A percentile compares a stretch with the other conserved stretches of the same genome.
Conservation (phyloP, 2,329 filamentous ascomycete species). For the Sarocladiaceae sp. region DNA sequence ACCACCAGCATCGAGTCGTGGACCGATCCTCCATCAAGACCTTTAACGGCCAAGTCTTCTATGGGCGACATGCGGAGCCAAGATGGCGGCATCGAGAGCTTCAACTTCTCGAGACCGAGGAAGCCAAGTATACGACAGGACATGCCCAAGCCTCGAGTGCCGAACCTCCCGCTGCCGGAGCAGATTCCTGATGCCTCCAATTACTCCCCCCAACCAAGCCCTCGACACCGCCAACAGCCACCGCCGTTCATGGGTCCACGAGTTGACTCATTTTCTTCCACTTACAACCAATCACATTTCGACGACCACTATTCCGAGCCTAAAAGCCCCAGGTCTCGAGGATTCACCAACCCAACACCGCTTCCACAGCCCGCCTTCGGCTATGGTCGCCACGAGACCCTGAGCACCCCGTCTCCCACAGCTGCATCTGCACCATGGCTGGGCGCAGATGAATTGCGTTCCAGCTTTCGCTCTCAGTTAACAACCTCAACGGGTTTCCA, state of each 20-base stretch:
- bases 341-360: not conserved
- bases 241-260: not conserved
- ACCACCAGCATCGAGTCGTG: not conserved
- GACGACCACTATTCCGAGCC: slow-evolving; percentile 36
- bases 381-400: not conserved
- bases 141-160: slow-evolving; percentile 24
- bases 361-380: slow-evolving; percentile 11
- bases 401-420: slow-evolving; percentile 20
- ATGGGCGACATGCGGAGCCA: slow-evolving; percentile 29
- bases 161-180: slow-evolving; percentile 22
- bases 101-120: slow-evolving; percentile 59
- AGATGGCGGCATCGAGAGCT: slow-evolving; percentile 46
- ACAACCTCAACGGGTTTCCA: slow-evolving; percentile 55
- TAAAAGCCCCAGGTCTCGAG: slow-evolving; percentile 22
- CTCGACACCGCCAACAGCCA: slow-evolving; percentile 7
- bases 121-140: slow-evolving; percentile 49
- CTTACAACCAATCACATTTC: slow-evolving; percentile 36
- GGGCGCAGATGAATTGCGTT: slow-evolving; percentile 47
- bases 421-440: slow-evolving; percentile 37
- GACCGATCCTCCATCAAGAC: slow-evolving; percentile 23
- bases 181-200: slow-evolving; percentile 16
- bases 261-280: slow-evolving; percentile 33
- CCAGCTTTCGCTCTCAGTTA: slow-evolving; percentile 53
- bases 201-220: slow-evolving; percentile 10
- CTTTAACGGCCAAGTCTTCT: slow-evolving; percentile 26